phyloP scores from a whole-genome alignment of 768 basidiomycete genomes.

The Kwoniella mangroviensis region DNA sequence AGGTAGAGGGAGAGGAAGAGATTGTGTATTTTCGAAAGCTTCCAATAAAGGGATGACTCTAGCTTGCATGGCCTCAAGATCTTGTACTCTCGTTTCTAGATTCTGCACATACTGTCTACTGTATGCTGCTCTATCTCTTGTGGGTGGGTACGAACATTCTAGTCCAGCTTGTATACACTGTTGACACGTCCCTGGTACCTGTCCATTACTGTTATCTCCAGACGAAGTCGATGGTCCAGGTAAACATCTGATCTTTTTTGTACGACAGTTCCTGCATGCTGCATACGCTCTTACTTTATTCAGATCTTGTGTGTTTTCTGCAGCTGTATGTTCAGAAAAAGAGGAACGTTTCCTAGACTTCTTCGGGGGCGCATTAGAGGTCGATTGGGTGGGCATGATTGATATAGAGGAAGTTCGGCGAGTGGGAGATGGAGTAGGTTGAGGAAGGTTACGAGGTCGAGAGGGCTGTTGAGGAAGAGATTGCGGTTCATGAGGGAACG shows the following conservation, averaged over 20 bases:
- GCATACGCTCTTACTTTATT: slow-evolving; percentile 46
- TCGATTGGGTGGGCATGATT: slow-evolving; percentile 4
- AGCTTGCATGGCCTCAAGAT: slow-evolving; percentile 40
- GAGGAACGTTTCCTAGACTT: slow-evolving; percentile 20
- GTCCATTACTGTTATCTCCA: neutral
- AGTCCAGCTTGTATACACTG: slow-evolving; percentile 39
- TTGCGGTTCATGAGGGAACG: neutral
- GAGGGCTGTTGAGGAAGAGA: neutral
- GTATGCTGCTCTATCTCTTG: slow-evolving; percentile 51
- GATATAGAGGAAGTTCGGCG: neutral
- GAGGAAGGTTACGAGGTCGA: slow-evolving; percentile 1
- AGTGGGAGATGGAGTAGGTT: neutral
- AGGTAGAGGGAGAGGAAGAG: neutral
- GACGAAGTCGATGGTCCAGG: slow-evolving; percentile 24
- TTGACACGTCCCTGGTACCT: slow-evolving; percentile 37
- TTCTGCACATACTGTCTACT: slow-evolving; percentile 52
- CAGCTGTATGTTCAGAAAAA: slow-evolving; percentile 19
- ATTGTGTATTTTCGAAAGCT: slow-evolving; percentile 31
- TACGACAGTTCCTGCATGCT: slow-evolving; percentile 46
- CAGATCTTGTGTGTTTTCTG: slow-evolving; percentile 21
- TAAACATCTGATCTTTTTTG: slow-evolving; percentile 52
- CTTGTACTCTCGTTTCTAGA: slow-evolving; percentile 50
- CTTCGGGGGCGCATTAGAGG: neutral
- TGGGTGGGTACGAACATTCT: slow-evolving; percentile 50
- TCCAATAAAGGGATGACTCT: slow-evolving; percentile 45